Conservation (phyloP, 768 basidiomycete species). For the Mycena rebaudengoi region DNA sequence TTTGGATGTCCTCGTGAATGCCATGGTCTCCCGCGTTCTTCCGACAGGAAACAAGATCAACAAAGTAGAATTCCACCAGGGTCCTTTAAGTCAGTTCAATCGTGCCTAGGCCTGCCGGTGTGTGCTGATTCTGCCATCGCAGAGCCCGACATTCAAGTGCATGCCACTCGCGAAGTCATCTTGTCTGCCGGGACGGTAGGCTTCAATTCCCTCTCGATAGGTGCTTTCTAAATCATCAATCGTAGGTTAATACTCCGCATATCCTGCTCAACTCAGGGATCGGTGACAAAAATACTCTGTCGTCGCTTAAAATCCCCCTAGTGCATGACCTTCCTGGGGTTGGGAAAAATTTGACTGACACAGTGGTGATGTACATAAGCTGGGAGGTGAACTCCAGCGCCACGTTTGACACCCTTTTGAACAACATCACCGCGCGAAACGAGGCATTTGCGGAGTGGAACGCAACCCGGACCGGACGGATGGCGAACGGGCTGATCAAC, state of each 20-base stretch:
- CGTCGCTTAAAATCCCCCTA: constrained; percentile 33
- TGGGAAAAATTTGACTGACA: constrained; percentile 9
- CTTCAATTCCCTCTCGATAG: no score
- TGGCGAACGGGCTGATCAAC: neutral
- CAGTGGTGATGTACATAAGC: neutral
- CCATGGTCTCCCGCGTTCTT: neutral
- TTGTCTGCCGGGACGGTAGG: constrained; percentile 38
- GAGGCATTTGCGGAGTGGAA: neutral
- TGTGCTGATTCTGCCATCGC: constrained; percentile 15
- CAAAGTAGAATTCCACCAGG: neutral
- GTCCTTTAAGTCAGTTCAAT: neutral
- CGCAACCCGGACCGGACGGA: neutral
- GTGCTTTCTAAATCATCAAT: no score
- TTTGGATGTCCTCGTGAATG: neutral
- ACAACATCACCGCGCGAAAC: neutral
- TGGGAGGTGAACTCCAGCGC: neutral
- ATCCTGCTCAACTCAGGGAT: constrained; percentile 46
- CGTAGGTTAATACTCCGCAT: constrained; percentile 46
- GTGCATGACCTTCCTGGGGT: constrained; percentile 44
- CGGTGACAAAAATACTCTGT: constrained; percentile 32
- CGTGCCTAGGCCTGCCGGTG: neutral
- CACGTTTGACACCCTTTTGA: neutral
- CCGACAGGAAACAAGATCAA: neutral
- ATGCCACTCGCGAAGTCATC: constrained; percentile 33
- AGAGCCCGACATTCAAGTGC: neutral